Percentiles rank a stretch among this genome's conserved stretches.
Conservation (phyloP, 306 rosid species). For the Acacia acuminata region DNA sequence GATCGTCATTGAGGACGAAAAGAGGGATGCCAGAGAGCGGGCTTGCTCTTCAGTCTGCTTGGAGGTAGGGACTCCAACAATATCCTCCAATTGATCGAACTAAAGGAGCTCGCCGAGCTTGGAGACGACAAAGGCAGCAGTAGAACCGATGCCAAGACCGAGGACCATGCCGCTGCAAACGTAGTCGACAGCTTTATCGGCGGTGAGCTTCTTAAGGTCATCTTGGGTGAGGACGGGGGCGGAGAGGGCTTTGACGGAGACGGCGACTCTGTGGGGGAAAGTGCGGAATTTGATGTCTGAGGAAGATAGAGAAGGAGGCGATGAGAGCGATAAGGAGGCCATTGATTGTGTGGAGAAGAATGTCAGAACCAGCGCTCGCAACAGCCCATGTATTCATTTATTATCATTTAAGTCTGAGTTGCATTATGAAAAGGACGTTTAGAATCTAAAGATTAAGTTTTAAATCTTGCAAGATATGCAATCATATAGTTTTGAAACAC, state of each 20-base stretch:
- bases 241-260: constrained; percentile 54
- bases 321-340: constrained; percentile 70
- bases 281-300: constrained; percentile 52
- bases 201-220: constrained; percentile 79
- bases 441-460: too few relatives aligned
- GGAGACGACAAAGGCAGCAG: too few relatives aligned
- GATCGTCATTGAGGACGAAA: constrained; percentile 72
- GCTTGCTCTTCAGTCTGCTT: constrained; percentile 88
- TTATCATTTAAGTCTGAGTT: too few relatives aligned
- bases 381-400: not conserved
- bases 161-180: constrained; percentile 83
- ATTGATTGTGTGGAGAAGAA: constrained; percentile 34
- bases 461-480: too few relatives aligned
- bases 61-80: constrained; percentile 77
- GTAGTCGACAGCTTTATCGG: constrained; percentile 80
- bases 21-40: constrained; percentile 74
- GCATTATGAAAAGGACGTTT: too few relatives aligned
- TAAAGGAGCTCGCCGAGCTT: constrained; percentile 50
- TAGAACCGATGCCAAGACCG: constrained; percentile 90
- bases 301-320: constrained; percentile 57
- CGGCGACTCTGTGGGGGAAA: constrained; percentile 20
- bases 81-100: constrained; percentile 59
- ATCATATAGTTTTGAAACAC: too few relatives aligned
- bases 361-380: not conserved
- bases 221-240: constrained; percentile 70